phyloP scores from a whole-genome alignment of 108 stramenopile genomes.

The Nannochloropsis oceanica region DNA sequence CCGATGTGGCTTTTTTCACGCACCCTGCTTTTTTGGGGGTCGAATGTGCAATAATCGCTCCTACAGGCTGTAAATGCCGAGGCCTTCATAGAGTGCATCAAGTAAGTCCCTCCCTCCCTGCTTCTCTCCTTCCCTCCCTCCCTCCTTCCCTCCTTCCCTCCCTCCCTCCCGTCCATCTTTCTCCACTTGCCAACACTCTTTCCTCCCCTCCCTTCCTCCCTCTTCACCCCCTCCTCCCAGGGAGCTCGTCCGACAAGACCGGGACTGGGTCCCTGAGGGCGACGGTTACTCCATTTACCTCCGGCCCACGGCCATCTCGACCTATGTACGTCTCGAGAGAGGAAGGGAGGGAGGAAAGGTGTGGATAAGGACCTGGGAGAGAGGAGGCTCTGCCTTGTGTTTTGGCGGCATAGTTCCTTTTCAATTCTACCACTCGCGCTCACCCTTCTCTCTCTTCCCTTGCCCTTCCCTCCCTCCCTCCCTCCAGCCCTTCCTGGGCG shows the following conservation, averaged over 20 bases:
- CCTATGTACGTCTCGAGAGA: conserved; percentile 3
- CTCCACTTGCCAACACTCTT: too few relatives aligned
- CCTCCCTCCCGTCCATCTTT: background rate
- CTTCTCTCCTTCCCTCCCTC: background rate
- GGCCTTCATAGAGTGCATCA: conserved; percentile 57
- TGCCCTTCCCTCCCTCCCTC: background rate
- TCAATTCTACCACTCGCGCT: too few relatives aligned
- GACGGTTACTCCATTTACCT: conserved; percentile 93
- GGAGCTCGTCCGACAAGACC: conserved; percentile 34
- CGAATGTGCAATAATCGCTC: conserved; percentile 33
- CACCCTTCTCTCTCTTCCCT: too few relatives aligned
- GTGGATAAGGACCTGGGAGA: background rate
- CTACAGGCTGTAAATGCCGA: conserved; percentile 55
- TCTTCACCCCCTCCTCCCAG: conserved; percentile 4
- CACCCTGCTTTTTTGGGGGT: background rate
- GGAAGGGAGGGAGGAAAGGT: background rate
- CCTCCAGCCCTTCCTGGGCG: conserved; percentile 52
- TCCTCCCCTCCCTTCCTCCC: background rate
- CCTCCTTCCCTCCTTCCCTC: background rate
- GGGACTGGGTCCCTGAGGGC: conserved; percentile 76
- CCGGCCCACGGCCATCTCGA: conserved; percentile 82
- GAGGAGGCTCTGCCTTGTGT: background rate
- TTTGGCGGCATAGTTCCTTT: too few relatives aligned
- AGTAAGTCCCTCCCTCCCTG: conserved; percentile 25
- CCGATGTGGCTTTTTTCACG: background rate